These are phyloP conservation scores for Irpex sp. DNA, from an alignment of 1,284 basidiomycete species.

Conservation along the genomic window DNA sequence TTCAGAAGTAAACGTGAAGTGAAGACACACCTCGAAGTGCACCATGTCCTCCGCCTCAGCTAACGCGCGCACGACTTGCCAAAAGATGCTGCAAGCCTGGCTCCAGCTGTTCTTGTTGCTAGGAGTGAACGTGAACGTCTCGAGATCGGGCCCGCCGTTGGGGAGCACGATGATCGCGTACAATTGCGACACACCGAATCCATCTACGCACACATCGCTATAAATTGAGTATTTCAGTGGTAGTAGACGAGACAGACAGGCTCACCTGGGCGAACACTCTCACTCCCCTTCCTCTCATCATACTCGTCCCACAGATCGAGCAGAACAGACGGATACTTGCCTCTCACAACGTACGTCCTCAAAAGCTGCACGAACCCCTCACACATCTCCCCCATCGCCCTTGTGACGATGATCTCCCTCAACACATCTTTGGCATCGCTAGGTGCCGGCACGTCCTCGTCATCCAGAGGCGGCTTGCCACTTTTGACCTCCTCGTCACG, in stretches of 20 bases:
- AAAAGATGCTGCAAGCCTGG: slow-evolving; percentile 85
- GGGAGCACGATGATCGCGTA: slow-evolving; percentile 88
- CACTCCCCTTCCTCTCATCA: slow-evolving; percentile 63
- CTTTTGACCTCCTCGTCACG: slow-evolving; percentile 37
- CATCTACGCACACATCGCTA: slow-evolving; percentile 40
- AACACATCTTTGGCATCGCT: slow-evolving; percentile 73
- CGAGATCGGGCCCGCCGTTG: slow-evolving; percentile 87
- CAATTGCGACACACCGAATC: slow-evolving; percentile 66
- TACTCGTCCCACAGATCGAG: slow-evolving; percentile 87
- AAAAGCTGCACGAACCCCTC: slow-evolving; percentile 75
- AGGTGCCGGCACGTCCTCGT: slow-evolving; percentile 55
- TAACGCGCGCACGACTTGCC: slow-evolving; percentile 80
- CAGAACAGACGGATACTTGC: slow-evolving; percentile 75
- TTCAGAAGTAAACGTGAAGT: too few relatives aligned
- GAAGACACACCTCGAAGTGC: slow-evolving; percentile 73
- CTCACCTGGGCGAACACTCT: slow-evolving; percentile 83
- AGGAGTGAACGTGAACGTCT: slow-evolving; percentile 63
- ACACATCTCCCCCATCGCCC: slow-evolving; percentile 67
- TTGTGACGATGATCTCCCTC: slow-evolving; percentile 85
- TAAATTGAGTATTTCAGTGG: not conserved
- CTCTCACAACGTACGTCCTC: slow-evolving; percentile 81
- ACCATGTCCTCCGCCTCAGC: slow-evolving; percentile 74
- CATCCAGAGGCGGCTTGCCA: slow-evolving; percentile 3
- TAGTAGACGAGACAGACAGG: not conserved
- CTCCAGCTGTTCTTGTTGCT: slow-evolving; percentile 62